These are phyloP conservation scores for Microsporum canis DNA, from an alignment of 2,329 filamentous ascomycete species.

Conservation along the genomic window DNA sequence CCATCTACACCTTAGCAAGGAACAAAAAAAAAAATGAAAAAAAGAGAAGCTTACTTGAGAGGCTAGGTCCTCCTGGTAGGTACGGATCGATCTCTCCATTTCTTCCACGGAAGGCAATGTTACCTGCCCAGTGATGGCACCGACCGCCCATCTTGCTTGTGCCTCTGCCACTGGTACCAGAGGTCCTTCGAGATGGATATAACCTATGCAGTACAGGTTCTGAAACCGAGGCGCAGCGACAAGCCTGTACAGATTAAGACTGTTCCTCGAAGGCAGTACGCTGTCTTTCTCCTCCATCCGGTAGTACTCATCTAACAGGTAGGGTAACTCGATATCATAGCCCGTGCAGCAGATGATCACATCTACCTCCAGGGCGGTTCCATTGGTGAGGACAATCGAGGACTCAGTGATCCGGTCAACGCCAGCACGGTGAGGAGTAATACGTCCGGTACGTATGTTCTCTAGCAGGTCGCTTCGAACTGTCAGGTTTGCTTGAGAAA, in stretches of 20 bases:
- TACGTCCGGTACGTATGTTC: conserved; percentile 23
- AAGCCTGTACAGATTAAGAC: conserved; percentile 24
- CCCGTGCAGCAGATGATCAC: conserved; percentile 27
- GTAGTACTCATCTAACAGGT: conserved; percentile 15
- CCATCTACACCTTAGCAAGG: conserved; percentile 14
- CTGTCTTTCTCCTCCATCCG: conserved; percentile 11
- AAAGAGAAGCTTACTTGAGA: conserved; percentile 11
- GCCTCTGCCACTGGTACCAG: conserved; percentile 23
- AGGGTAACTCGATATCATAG: conserved; percentile 19
- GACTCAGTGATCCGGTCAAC: conserved; percentile 23
- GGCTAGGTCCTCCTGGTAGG: conserved; percentile 19
- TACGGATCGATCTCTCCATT: conserved; percentile 21
- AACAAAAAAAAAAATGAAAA: not conserved
- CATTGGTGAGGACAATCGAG: conserved; percentile 22
- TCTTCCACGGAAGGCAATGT: conserved; percentile 18
- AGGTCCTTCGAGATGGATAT: conserved; percentile 25
- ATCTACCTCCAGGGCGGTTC: conserved; percentile 23
- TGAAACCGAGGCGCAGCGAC: conserved; percentile 22
- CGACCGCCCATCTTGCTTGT: conserved; percentile 27
- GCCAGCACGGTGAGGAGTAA: conserved; percentile 25
- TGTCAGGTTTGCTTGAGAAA: conserved; percentile 28
- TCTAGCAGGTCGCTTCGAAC: conserved; percentile 26
- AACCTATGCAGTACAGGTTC: conserved; percentile 28
- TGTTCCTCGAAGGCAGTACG: conserved; percentile 15
- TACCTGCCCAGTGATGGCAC: conserved; percentile 20